Base-by-base conservation (phyloP, 176 grass and related monocot species). In the Musa acuminata region DNA sequence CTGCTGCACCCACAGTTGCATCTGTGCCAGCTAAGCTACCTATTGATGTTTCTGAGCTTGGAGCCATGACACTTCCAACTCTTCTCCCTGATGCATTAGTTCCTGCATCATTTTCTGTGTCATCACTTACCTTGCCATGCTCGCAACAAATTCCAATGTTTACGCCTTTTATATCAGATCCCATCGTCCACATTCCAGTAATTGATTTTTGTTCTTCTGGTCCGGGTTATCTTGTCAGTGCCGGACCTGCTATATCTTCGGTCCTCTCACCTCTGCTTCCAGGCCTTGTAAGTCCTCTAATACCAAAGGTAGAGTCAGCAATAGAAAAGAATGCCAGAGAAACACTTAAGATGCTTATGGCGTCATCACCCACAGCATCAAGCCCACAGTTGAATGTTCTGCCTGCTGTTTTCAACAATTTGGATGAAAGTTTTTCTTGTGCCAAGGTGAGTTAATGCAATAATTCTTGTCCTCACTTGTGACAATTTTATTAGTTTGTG, bases 161-260 rank as follows among this genome's bases (percentile, higher is more conserved):
- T 79, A 87, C 90, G 2, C 88, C 88, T 0, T 80, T 98, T 80
- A 98, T 98, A 83, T 93, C 95, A 66, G 95, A 98, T 71, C 88
- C 95, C 58, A 98, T 98, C 78, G 95, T 98, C 74, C 95, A 98
- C 79, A 62, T 98, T 75, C 90, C 95, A 16, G 75, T 98, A 14
- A 91, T 98, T 76, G 88, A 98, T 83, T 67, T 98, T 62, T 87
- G 95, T 66, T 98, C 95, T 0, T 81, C 95, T 0, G 94, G 94
- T 13, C 90, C 87, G 83, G 86, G 88, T 21, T 98, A 93, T 72
- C 70, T 98, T 12, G 95, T 98, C 48, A 98, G 88, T 74, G 89
- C 90, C 52, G 95, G 88, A 14, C 84, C 95, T 62, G 74, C 87
- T 77, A 89, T 98, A 73, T 85, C 90, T 52, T 83, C 94, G 24